phyloP scores from a whole-genome alignment of 495 filamentous ascomycete genomes.

The Talaromyces stipitatus region DNA sequence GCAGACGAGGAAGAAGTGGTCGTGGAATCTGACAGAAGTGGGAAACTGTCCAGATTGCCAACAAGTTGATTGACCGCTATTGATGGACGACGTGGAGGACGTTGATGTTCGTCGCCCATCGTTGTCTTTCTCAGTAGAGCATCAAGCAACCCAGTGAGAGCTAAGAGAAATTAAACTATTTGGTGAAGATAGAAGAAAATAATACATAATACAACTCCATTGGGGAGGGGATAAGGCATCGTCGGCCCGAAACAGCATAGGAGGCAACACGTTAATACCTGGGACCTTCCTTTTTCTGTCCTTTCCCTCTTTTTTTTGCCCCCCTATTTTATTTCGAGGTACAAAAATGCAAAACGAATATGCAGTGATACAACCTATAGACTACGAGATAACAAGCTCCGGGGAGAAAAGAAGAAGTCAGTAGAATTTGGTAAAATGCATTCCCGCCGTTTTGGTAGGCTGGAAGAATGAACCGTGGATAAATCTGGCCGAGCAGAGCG shows the following conservation, averaged over 20 bases:
- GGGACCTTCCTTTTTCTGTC: not conserved
- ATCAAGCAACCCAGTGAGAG: not conserved
- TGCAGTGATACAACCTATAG: not conserved
- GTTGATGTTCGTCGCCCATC: constrained; percentile 2
- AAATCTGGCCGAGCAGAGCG: constrained; percentile 4
- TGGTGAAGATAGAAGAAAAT: not conserved
- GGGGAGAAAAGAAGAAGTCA: not conserved
- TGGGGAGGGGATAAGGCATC: not conserved
- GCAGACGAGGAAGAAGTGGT: constrained; percentile 2
- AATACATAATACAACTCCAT: not conserved
- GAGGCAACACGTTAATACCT: not conserved
- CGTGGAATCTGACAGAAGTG: constrained; percentile 8
- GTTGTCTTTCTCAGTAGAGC: not conserved
- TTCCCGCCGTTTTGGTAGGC: constrained; percentile 26
- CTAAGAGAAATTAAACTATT: not conserved
- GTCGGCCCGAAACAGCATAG: constrained; percentile 8
- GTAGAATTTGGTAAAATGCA: constrained; percentile 3
- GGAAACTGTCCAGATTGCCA: constrained; percentile 14
- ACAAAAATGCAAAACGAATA: not conserved
- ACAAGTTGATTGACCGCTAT: constrained; percentile 14
- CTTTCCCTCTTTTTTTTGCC: constrained; percentile 1
- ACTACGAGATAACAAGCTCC: not conserved
- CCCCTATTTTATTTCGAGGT: not conserved
- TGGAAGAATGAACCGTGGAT: constrained; percentile 24
- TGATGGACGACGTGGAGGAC: constrained; percentile 12